Percentiles rank a stretch among this genome's conserved stretches.
phyloP scores from a whole-genome alignment of 2,329 filamentous ascomycete species.

The Botrytis fabae region DNA sequence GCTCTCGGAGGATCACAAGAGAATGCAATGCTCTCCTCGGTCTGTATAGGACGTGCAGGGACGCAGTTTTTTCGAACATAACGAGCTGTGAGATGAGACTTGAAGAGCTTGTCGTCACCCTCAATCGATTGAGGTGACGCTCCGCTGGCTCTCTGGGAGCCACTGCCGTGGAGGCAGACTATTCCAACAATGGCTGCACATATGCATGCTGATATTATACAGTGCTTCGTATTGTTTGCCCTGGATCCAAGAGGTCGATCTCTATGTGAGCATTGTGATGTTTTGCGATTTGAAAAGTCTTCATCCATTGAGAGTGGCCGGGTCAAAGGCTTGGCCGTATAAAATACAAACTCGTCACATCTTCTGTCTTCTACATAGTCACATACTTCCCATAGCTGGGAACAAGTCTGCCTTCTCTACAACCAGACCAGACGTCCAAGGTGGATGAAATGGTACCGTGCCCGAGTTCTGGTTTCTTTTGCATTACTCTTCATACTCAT shows the following conservation, averaged over 20 bases:
- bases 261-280: not conserved
- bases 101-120: not conserved
- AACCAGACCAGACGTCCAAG: not conserved
- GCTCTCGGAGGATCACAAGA: not conserved
- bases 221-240: not conserved
- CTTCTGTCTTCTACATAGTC: not conserved
- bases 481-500: not conserved
- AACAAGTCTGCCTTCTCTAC: not conserved
- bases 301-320: not conserved
- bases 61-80: not conserved
- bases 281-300: no score
- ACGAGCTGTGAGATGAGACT: not conserved
- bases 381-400: slow-evolving; percentile 7
- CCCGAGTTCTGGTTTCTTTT: not conserved
- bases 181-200: not conserved
- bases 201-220: not conserved
- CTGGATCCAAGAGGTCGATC: not conserved
- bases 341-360: not conserved
- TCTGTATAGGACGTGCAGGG: not conserved
- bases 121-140: not conserved
- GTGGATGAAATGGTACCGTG: not conserved
- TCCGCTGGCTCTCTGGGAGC: not conserved
- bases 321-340: not conserved
- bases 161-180: slow-evolving; percentile 7
- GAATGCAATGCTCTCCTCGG: no score